A percentile compares a stretch with the other conserved stretches of the same genome.
These are phyloP conservation scores for Auxenochlorella pyrenoidosa DNA, from an alignment of 139 green algal species.

Conservation along the genomic window DNA sequence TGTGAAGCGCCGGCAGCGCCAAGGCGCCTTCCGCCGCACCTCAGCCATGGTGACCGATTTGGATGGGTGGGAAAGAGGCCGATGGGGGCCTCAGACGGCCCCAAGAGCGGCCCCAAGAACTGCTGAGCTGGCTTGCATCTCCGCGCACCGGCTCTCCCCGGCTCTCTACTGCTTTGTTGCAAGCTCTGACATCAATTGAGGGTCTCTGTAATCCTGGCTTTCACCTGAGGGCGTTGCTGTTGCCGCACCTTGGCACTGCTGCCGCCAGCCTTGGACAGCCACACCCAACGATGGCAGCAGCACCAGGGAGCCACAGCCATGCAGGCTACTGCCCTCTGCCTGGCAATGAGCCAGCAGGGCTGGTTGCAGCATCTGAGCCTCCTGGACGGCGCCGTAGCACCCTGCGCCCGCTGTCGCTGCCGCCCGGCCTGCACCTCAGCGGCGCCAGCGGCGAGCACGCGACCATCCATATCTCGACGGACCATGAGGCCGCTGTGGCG, in stretches of 20 bases:
- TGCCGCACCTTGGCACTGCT: too few relatives aligned
- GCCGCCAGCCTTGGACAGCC: too few relatives aligned
- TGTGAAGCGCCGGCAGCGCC: too few relatives aligned
- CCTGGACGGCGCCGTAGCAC: background rate
- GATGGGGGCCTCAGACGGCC: background rate
- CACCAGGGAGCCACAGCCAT: too few relatives aligned
- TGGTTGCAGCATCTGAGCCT: too few relatives aligned
- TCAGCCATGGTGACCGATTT: constrained; percentile 9
- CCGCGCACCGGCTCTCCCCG: too few relatives aligned
- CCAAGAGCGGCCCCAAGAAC: background rate
- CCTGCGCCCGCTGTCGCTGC: background rate
- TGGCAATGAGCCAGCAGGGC: too few relatives aligned
- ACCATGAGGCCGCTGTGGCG: background rate
- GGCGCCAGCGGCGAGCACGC: background rate
- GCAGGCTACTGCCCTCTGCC: background rate
- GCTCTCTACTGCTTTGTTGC: too few relatives aligned
- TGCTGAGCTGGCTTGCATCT: background rate
- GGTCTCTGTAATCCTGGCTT: too few relatives aligned
- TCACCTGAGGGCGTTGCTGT: too few relatives aligned
- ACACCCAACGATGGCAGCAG: too few relatives aligned
- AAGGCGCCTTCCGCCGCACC: background rate
- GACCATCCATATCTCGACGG: background rate
- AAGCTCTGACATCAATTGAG: too few relatives aligned
- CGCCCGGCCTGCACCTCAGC: background rate
- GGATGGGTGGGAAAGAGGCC: constrained; percentile 17